Base-by-base conservation (phyloP, 1,284 basidiomycete species). In the Coniferiporia weirii region DNA sequence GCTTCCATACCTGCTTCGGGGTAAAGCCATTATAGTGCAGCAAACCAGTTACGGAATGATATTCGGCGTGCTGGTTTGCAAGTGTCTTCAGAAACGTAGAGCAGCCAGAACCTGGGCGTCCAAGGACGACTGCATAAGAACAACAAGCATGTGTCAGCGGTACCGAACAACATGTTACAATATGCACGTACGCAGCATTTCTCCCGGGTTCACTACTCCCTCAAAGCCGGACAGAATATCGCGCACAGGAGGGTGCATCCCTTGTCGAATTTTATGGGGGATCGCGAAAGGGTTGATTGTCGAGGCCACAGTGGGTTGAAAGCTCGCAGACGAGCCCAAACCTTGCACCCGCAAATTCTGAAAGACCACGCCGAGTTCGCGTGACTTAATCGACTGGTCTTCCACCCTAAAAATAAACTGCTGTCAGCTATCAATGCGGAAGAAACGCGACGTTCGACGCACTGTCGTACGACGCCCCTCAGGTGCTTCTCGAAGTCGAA, bases 61-160 rank as follows among this genome's bases (percentile, higher is more conserved):
- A 78, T 17, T 71, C 72, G 6, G 64, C 62, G 17, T 70, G 70
- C 54, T 74, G 70, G 63, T 76, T 75, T 32, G 76, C 71, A 36
- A 78, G 67, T 6, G 72, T 70, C 63, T 76, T 75, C 56, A 78
- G 68, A 58, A 78, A 71, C 1, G 75, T 74, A 4, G 70, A 69
- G 67, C 76, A 78, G 8, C 76, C 76, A 1, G 72, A 65, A 35
- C 73, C 73, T 12, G 76, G 76, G 10, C 71, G 67, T 13, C 76
- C 76, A 20, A 78, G 67, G 20, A 77, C 75, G 27, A 73, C 66
- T 68, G 47, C 5, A 49, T 34, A 38, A 27, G 34, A 36, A 5
- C 57, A 56, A 54, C 52, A 54, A n/a, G 43, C 17, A 35, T 20
- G 10, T 22, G 10, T n/a, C 38, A 47, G 19, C 54, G 20, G 38